Evolutionary conservation across 2,329 filamentous ascomycete genomes (phyloP).

Genomic region (Sclerotinia glacialis): DNA sequence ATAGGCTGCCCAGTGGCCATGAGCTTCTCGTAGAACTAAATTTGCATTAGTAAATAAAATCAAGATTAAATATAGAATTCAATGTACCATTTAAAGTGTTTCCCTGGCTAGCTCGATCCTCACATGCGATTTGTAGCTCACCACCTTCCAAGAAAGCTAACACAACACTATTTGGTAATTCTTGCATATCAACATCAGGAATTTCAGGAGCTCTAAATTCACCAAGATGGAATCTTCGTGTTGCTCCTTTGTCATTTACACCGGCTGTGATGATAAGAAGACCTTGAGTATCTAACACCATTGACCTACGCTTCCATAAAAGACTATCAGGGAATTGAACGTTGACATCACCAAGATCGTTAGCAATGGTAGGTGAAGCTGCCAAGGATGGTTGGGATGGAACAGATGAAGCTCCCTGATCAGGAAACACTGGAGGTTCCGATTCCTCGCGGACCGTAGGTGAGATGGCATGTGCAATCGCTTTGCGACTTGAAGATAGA

Average conservation of each 20-base stretch:
- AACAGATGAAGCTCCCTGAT: constrained; percentile 23
- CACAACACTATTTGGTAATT: constrained; percentile 80
- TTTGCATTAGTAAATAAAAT: constrained; percentile 23
- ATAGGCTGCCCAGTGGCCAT: constrained; percentile 33
- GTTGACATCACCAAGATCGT: constrained; percentile 72
- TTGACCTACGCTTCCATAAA: constrained; percentile 90
- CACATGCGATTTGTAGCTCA: constrained; percentile 63
- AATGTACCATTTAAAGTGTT: constrained; percentile 47
- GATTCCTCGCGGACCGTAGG: constrained; percentile 43
- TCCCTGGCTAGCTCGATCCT: constrained; percentile 57
- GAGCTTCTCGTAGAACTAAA: constrained; percentile 35
- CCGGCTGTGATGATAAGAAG: constrained; percentile 69
- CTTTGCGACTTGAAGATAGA: constrained; percentile 45
- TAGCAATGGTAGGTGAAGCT: constrained; percentile 33
- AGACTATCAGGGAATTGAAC: constrained; percentile 96
- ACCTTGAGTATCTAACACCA: constrained; percentile 80
- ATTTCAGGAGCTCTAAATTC: constrained; percentile 78
- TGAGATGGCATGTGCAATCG: constrained; percentile 38
- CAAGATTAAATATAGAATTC: neutral
- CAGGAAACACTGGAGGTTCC: constrained; percentile 28
- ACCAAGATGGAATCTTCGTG: constrained; percentile 79
- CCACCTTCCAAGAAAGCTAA: constrained; percentile 61
- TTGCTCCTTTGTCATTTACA: constrained; percentile 46
- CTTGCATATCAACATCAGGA: constrained; percentile 88
- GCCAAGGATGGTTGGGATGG: constrained; percentile 38